Percentiles rank a stretch among this genome's conserved stretches.
Evolutionary conservation across 2,329 filamentous ascomycete genomes (phyloP).

Genomic region (Clarireedia paspali): DNA sequence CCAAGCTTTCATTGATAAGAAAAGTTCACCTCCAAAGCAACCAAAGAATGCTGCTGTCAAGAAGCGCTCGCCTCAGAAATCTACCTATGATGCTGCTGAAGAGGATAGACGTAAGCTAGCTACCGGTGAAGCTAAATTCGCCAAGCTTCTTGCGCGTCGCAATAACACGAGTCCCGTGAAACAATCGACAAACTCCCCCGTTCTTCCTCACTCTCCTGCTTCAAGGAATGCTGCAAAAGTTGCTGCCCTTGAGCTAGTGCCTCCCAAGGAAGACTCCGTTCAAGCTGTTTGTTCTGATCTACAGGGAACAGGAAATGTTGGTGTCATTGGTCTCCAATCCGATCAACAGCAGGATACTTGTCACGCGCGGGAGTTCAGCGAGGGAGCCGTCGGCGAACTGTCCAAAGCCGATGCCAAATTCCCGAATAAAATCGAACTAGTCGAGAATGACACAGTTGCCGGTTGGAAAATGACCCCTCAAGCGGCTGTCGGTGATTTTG

Average conservation of each 20-base stretch:
- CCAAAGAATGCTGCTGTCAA: neutral
- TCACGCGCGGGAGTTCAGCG: too few species aligned
- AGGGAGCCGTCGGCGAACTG: too few species aligned
- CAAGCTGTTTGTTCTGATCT: neutral
- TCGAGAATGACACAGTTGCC: neutral
- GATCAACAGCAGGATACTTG: too few species aligned
- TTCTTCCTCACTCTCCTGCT: neutral
- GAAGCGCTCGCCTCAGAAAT: neutral
- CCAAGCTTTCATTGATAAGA: conserved; percentile 1
- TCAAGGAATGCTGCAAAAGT: neutral
- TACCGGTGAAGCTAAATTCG: neutral
- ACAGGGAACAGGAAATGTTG: neutral
- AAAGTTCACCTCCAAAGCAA: neutral
- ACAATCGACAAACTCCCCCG: neutral
- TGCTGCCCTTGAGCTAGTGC: neutral
- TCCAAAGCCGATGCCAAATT: too few species aligned
- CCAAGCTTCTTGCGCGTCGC: neutral
- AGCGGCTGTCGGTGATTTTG: neutral
- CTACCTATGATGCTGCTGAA: neutral
- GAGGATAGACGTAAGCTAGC: neutral
- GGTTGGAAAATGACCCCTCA: neutral
- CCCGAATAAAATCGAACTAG: too few species aligned
- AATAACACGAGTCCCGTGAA: neutral
- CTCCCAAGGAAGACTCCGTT: neutral
- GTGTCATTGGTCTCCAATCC: neutral